phyloP scores from a whole-genome alignment of 2,329 filamentous ascomycete genomes.

The Colletotrichum agaves region DNA sequence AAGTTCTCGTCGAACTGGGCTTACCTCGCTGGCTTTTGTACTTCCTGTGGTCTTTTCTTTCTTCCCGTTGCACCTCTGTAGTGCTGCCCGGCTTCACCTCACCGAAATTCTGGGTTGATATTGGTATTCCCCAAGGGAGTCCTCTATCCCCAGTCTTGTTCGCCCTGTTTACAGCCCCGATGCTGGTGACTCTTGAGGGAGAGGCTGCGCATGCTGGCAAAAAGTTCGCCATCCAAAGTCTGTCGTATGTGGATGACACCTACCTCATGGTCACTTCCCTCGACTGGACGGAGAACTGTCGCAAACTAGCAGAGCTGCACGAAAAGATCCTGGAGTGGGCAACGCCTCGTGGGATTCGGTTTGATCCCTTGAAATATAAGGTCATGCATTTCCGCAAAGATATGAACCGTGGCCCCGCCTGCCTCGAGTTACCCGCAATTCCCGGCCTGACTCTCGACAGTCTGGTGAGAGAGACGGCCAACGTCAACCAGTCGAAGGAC shows the following conservation, averaged over 20 bases:
- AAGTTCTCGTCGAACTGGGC: background rate
- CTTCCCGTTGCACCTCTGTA: background rate
- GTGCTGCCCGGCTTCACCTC: constrained; percentile 3
- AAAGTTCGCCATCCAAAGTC: background rate
- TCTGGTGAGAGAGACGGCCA: too few species aligned
- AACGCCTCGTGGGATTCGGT: background rate
- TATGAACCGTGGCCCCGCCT: background rate
- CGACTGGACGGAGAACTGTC: background rate
- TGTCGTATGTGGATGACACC: constrained; percentile 17
- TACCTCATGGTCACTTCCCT: constrained; percentile 10
- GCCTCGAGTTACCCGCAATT: background rate
- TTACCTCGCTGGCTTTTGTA: background rate
- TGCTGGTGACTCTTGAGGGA: background rate
- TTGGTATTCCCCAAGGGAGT: constrained; percentile 25
- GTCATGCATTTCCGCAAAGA: constrained; percentile 15
- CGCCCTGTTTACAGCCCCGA: background rate
- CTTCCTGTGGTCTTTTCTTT: background rate
- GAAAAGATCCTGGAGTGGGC: background rate
- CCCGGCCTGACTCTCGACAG: too few species aligned
- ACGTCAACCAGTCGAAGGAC: background rate
- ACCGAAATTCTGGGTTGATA: background rate
- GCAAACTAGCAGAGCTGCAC: background rate
- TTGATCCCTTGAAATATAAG: constrained; percentile 11
- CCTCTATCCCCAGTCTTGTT: constrained; percentile 19
- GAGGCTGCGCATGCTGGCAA: background rate